These are phyloP conservation scores for Pseudovirgaria hyperparasitica DNA, from an alignment of 2,329 filamentous ascomycete species.

Conservation along the genomic window DNA sequence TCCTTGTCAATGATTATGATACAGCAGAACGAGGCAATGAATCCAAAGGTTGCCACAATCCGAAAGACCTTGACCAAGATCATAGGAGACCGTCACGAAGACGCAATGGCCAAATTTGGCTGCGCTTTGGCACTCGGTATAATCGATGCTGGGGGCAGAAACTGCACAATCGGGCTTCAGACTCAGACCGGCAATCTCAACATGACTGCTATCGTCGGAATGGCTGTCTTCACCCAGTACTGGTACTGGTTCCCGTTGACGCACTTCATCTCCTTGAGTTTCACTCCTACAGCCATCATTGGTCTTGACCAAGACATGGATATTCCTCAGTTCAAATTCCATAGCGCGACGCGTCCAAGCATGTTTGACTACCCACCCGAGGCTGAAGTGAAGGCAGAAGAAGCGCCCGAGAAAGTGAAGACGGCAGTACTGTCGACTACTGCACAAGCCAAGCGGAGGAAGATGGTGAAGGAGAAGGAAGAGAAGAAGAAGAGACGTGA, in stretches of 20 bases:
- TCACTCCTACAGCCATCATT: conserved; percentile 94
- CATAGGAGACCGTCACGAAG: conserved; percentile 86
- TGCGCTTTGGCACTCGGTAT: conserved; percentile 89
- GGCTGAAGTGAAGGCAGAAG: conserved; percentile 87
- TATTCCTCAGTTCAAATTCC: conserved; percentile 87
- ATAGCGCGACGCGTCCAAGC: conserved; percentile 87
- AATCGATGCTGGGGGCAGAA: conserved; percentile 93
- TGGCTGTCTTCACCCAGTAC: conserved; percentile 97
- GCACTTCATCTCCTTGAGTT: conserved; percentile 90
- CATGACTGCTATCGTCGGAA: conserved; percentile 95
- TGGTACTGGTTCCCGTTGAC: conserved; percentile 99
- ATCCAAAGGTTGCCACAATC: conserved; percentile 84
- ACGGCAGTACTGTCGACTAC: conserved; percentile 94
- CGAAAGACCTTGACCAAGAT: conserved; percentile 93
- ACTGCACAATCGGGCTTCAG: conserved; percentile 95
- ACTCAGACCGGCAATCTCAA: conserved; percentile 97
- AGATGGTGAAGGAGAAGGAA: conserved; percentile 85
- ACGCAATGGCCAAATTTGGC: conserved; percentile 99
- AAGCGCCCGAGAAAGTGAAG: conserved; percentile 85
- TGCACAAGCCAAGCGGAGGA: conserved; percentile 88
- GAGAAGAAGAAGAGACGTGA: conserved; percentile 72
- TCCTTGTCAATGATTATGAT: conserved; percentile 95
- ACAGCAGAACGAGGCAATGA: conserved; percentile 98
- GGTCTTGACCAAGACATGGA: conserved; percentile 88
- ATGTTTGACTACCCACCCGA: conserved; percentile 97